Evolutionary conservation across 148 eudicot species (phyloP).

Genomic region (Fagopyrum homotropicum): DNA sequence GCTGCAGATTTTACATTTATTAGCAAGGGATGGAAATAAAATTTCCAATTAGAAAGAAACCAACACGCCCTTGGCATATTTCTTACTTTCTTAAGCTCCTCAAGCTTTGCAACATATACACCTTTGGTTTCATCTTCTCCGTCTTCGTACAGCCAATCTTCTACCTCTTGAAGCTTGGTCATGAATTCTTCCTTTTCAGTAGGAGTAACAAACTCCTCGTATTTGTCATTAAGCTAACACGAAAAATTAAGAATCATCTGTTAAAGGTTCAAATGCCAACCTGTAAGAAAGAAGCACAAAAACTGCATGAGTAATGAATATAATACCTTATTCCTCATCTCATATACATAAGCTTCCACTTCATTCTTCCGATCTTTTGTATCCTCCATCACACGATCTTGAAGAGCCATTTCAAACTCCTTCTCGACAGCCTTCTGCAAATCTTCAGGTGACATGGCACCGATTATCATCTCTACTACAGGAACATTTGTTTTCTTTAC

Average conservation of each 20-base stretch:
- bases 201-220: conserved; percentile 53
- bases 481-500: conserved; percentile 27
- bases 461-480: conserved; percentile 55
- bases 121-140: conserved; percentile 93
- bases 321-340: conserved; percentile 73
- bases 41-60: no score
- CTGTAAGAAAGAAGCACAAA: neutral
- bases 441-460: conserved; percentile 49
- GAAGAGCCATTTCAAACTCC: conserved; percentile 91
- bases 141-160: conserved; percentile 92
- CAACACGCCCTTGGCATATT: conserved; percentile 30
- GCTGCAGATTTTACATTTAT: conserved; percentile 26
- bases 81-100: conserved; percentile 47
- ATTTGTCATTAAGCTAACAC: conserved; percentile 64
- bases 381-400: conserved; percentile 79
- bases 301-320: neutral
- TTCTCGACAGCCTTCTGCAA: conserved; percentile 66
- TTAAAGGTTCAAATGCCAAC: neutral
- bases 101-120: conserved; percentile 76
- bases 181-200: conserved; percentile 59
- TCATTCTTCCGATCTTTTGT: conserved; percentile 84
- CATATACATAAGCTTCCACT: conserved; percentile 80
- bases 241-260: neutral
- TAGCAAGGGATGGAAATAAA: no score
- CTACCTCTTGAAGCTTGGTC: conserved; percentile 66